These are phyloP conservation scores for Penium margaritaceum DNA, from an alignment of 139 green algal genomes.

Conservation along the genomic window DNA sequence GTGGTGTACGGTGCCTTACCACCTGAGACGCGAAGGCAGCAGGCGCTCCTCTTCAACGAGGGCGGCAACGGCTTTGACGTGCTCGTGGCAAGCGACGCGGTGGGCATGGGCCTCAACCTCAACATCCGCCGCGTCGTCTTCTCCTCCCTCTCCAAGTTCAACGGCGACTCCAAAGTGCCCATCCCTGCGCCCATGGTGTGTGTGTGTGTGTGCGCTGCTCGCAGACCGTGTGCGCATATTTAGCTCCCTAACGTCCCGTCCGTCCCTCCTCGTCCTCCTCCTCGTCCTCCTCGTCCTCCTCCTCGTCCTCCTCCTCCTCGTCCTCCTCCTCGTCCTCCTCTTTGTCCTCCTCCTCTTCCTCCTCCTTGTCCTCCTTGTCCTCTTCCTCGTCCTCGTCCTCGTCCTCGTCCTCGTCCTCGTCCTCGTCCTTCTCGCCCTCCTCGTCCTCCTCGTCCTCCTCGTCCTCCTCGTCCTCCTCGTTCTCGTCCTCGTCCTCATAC, in stretches of 20 bases:
- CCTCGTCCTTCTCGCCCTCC: too few species aligned
- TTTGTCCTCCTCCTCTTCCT: background rate
- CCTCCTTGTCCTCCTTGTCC: background rate
- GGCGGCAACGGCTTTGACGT: constrained; percentile 63
- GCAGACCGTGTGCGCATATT: background rate
- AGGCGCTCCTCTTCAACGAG: constrained; percentile 85
- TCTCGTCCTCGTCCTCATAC: background rate
- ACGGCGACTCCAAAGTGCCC: constrained; percentile 52
- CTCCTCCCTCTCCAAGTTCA: constrained; percentile 67
- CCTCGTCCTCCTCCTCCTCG: background rate
- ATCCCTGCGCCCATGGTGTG: constrained; percentile 40
- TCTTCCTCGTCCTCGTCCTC: too few species aligned
- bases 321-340: background rate
- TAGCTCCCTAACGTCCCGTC: too few species aligned
- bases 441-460: background rate
- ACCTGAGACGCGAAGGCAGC: constrained; percentile 69
- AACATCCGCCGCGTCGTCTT: constrained; percentile 89
- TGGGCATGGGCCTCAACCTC: constrained; percentile 96
- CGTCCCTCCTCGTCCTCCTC: background rate
- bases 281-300: too few species aligned
- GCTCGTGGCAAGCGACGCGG: constrained; percentile 82
- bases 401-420: background rate
- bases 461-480: background rate
- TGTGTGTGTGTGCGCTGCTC: background rate
- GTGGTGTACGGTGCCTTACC: constrained; percentile 84